Conservation (phyloP, 2,329 filamentous ascomycete species). For the Ascochyta viciae-villosae region DNA sequence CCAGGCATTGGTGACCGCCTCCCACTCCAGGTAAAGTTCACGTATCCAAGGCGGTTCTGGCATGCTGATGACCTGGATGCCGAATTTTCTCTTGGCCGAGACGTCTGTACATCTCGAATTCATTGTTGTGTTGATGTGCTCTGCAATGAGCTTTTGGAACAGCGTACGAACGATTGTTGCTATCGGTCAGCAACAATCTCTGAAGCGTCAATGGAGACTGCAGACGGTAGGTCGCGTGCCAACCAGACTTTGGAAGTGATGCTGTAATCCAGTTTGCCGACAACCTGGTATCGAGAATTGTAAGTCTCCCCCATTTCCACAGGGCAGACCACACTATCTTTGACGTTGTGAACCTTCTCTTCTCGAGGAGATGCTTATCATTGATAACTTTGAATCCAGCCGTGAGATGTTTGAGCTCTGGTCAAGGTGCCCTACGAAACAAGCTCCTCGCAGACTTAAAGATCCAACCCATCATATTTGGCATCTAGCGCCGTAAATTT, state of each 20-base stretch:
- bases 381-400: conserved; percentile 22
- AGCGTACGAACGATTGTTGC: conserved; percentile 11
- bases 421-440: conserved; percentile 22
- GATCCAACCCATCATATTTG: not conserved
- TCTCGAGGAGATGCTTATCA: conserved; percentile 13
- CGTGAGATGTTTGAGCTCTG: conserved; percentile 18
- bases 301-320: not conserved
- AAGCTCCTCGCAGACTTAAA: not conserved
- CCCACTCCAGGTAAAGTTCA: conserved; percentile 39
- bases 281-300: too few relatives aligned
- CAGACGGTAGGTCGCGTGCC: conserved; percentile 20
- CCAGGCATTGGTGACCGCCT: conserved; percentile 46
- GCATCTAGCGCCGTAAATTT: too few relatives aligned
- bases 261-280: conserved; percentile 18
- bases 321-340: conserved; percentile 11
- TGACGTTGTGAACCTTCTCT: conserved; percentile 19
- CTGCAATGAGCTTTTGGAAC: conserved; percentile 17
- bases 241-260: conserved; percentile 24
- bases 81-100: conserved; percentile 13
- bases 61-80: conserved; percentile 40
- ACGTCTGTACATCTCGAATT: conserved; percentile 15
- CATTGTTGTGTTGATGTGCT: conserved; percentile 7
- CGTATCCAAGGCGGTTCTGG: conserved; percentile 42
- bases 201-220: not conserved
- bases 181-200: not conserved